phyloP scores from a whole-genome alignment of 1,139 yeast species.

The Wickerhamomyces sp. region DNA sequence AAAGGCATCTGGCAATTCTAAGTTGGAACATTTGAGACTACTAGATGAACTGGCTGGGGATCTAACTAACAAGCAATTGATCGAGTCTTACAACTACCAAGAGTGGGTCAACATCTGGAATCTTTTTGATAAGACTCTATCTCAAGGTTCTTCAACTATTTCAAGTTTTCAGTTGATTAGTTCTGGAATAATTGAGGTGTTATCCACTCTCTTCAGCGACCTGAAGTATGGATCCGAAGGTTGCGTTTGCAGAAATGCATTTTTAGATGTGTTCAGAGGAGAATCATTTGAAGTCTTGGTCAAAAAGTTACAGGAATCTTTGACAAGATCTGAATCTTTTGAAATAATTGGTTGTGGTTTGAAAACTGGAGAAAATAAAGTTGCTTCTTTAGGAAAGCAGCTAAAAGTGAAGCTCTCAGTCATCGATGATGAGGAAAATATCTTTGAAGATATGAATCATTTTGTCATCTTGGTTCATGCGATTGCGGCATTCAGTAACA shows the following conservation, averaged over 20 bases:
- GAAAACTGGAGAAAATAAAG: slow-evolving; percentile 31
- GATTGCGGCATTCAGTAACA: slow-evolving; percentile 74
- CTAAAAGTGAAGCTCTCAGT: slow-evolving; percentile 50
- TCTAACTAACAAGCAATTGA: slow-evolving; percentile 9
- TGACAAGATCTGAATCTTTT: slow-evolving; percentile 73
- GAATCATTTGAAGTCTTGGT: slow-evolving; percentile 41
- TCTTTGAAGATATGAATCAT: slow-evolving; percentile 28
- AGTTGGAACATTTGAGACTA: slow-evolving; percentile 24
- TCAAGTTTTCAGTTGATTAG: slow-evolving; percentile 76
- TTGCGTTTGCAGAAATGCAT: slow-evolving; percentile 37
- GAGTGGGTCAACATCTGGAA: slow-evolving; percentile 48
- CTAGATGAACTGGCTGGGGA: slow-evolving; percentile 27
- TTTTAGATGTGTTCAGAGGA: slow-evolving; percentile 43
- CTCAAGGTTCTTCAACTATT: slow-evolving; percentile 31
- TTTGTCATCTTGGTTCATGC: slow-evolving; percentile 77
- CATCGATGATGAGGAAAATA: slow-evolving; percentile 27
- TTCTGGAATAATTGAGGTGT: slow-evolving; percentile 55
- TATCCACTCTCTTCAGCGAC: slow-evolving; percentile 39
- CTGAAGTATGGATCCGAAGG: slow-evolving; percentile 21
- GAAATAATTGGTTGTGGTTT: slow-evolving; percentile 60
- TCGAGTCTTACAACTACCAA: slow-evolving; percentile 23
- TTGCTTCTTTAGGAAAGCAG: slow-evolving; percentile 70
- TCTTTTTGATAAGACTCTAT: slow-evolving; percentile 32
- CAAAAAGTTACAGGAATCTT: slow-evolving; percentile 62
- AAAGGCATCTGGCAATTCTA: slow-evolving; percentile 16